Base-by-base conservation (phyloP, 1,139 yeast species). In the Magnusiomyces suaveolens region DNA sequence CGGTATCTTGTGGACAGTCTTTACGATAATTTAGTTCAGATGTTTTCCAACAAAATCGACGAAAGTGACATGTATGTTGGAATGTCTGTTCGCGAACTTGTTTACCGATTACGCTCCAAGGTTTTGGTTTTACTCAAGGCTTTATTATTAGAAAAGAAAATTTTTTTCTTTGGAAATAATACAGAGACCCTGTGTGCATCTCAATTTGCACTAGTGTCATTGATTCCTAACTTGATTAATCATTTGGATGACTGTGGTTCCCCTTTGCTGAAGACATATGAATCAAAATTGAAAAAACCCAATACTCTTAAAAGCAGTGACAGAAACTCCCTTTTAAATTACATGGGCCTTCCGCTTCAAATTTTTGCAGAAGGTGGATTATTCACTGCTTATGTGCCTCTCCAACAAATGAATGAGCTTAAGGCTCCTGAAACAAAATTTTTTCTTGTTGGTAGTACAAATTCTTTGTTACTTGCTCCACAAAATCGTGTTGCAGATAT, bases 321-420 rank as follows among this genome's bases (percentile, higher is more conserved):
- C 67, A 73, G 97, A 54, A 76, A 77, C 59, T 86, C 96, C 1
- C 77, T 90, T 69, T 71, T 90, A 54, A 73, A 81, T 46, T 92
- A 88, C 66, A 80, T 88, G 68, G 98, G 98, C 0, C 74, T 92
- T 47, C 98, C 98, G 0, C 72, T 92, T 53, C 92, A 86, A 63
- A 70, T 89, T 1, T 92, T 92, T 70, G 88, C 89, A 12, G 80
- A 82, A 62, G 95, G 95, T 43, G 88, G 95, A 2, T 78, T 90
- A 60, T 90, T 95, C 76, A 85, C 87, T 61, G 97, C 98, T 0
- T 92, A 90, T 68, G 78, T 90, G 23, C 96, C 98, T 0, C 72
- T 92, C 53, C 98, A 90, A 68, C 97, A 90, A 66, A 73, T 92
- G 55, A 85, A 84, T 54, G 90, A 87, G 62, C 73, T 92, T 54